Conservation (phyloP, 2,329 filamentous ascomycete species). For the Fusarium oligoseptatum region DNA sequence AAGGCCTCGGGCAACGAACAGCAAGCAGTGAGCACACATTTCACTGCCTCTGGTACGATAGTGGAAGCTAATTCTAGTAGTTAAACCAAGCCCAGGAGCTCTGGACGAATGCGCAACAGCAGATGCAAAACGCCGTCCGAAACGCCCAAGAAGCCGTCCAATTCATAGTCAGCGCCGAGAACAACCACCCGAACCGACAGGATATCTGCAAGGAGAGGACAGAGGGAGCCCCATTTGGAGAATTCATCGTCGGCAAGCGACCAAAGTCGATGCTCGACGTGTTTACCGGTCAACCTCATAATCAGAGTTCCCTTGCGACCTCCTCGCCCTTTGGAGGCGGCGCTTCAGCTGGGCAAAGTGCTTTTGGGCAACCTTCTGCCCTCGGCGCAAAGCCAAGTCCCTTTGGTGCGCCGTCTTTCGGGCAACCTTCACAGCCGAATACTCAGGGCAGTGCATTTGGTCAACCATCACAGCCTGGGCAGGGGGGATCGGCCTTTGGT, state of each 20-base stretch:
- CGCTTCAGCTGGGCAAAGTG: slow-evolving; percentile 43
- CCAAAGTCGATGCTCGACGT: slow-evolving; percentile 43
- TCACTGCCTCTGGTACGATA: not conserved
- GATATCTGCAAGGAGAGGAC: slow-evolving; percentile 69
- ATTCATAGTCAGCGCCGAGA: slow-evolving; percentile 74
- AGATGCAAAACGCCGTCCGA: slow-evolving; percentile 77
- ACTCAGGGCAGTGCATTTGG: not conserved
- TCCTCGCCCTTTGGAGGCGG: slow-evolving; percentile 50
- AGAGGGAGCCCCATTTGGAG: slow-evolving; percentile 59
- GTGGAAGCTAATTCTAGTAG: slow-evolving; percentile 54
- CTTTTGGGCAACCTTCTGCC: slow-evolving; percentile 55
- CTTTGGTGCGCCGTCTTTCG: slow-evolving; percentile 34
- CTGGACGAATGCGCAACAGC: slow-evolving; percentile 74
- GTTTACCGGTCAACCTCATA: slow-evolving; percentile 49
- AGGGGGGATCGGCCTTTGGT: not conserved
- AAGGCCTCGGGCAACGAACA: slow-evolving; percentile 71
- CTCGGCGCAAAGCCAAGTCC: slow-evolving; percentile 49
- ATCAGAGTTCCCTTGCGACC: slow-evolving; percentile 59
- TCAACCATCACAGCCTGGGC: not conserved
- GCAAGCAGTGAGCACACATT: slow-evolving; percentile 59
- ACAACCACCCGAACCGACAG: slow-evolving; percentile 80
- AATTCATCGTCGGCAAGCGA: slow-evolving; percentile 58
- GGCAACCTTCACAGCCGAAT: not conserved
- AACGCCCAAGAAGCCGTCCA: slow-evolving; percentile 80
- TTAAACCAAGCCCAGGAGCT: slow-evolving; percentile 71